Evolutionary conservation across 2,329 filamentous ascomycete species (phyloP).

Genomic region (Venturia carpophila): DNA sequence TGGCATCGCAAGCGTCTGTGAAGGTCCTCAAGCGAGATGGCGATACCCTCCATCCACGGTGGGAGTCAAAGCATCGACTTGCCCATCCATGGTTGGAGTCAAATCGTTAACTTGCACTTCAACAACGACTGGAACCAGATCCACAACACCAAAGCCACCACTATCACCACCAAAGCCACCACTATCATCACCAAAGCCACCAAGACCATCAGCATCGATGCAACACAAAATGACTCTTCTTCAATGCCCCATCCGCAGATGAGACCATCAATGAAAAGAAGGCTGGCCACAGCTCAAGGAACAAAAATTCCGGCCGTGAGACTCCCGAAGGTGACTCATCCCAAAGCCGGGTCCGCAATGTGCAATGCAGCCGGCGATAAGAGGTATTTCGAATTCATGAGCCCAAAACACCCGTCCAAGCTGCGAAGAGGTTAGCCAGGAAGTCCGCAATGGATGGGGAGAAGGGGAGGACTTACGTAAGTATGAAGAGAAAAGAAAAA

Average conservation of each 20-base stretch:
- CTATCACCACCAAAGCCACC: not conserved
- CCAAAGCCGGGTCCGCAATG: not conserved
- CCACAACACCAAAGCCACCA: not conserved
- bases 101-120: too few species aligned
- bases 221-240: not conserved
- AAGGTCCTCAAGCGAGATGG: not conserved
- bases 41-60: not conserved
- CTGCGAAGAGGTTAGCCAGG: not conserved
- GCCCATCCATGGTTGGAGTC: not conserved
- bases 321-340: not conserved
- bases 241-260: constrained; percentile 9
- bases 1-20: not conserved
- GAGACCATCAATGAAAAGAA: constrained; percentile 7
- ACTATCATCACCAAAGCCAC: not conserved
- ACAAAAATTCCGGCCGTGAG: constrained; percentile 6
- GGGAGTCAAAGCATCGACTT: not conserved
- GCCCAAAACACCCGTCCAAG: not conserved
- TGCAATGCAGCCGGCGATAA: constrained; percentile 5
- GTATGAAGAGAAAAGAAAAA: not conserved
- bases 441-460: not conserved
- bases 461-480: not conserved
- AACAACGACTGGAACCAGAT: too few species aligned
- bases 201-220: not conserved
- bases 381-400: not conserved
- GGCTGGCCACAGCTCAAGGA: not conserved